phyloP scores from a whole-genome alignment of 805 yeast genomes.

The Lipomyces orientalis region DNA sequence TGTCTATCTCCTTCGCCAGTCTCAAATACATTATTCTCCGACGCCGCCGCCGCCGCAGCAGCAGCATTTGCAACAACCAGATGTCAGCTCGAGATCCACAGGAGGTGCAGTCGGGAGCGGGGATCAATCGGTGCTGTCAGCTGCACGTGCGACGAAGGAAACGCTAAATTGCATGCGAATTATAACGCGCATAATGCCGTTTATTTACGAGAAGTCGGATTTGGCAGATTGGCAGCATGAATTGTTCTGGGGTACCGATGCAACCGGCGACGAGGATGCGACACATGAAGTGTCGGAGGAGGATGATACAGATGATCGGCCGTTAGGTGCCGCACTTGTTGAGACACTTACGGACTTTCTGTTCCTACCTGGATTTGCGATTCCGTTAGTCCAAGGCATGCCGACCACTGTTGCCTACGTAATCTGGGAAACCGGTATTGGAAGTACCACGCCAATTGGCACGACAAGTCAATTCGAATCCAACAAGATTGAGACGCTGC shows the following conservation, averaged over 20 bases:
- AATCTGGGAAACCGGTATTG: slow-evolving; percentile 86
- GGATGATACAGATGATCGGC: slow-evolving; percentile 23
- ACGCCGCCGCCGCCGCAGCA: too few relatives aligned
- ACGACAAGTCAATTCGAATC: slow-evolving; percentile 56
- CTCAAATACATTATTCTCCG: slow-evolving; percentile 19
- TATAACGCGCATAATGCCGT: slow-evolving; percentile 69
- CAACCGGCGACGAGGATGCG: slow-evolving; percentile 7
- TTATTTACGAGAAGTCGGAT: slow-evolving; percentile 60
- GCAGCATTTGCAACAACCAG: not conserved
- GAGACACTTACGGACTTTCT: slow-evolving; percentile 53
- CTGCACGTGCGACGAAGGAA: slow-evolving; percentile 41
- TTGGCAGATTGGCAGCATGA: slow-evolving; percentile 46
- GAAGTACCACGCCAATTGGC: slow-evolving; percentile 48
- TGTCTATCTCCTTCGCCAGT: slow-evolving; percentile 19
- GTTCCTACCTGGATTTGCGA: slow-evolving; percentile 64
- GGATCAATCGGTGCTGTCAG: slow-evolving; percentile 8
- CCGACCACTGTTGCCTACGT: slow-evolving; percentile 47
- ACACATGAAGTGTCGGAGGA: slow-evolving; percentile 2
- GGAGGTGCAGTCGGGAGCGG: not conserved
- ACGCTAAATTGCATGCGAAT: slow-evolving; percentile 67
- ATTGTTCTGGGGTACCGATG: slow-evolving; percentile 54
- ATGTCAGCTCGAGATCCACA: not conserved
- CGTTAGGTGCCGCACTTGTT: slow-evolving; percentile 50
- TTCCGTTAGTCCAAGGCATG: slow-evolving; percentile 41
- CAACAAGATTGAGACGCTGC: slow-evolving; percentile 70